Evolutionary conservation across 805 yeast species (phyloP).

Genomic region (Metschnikowia corniflorae): DNA sequence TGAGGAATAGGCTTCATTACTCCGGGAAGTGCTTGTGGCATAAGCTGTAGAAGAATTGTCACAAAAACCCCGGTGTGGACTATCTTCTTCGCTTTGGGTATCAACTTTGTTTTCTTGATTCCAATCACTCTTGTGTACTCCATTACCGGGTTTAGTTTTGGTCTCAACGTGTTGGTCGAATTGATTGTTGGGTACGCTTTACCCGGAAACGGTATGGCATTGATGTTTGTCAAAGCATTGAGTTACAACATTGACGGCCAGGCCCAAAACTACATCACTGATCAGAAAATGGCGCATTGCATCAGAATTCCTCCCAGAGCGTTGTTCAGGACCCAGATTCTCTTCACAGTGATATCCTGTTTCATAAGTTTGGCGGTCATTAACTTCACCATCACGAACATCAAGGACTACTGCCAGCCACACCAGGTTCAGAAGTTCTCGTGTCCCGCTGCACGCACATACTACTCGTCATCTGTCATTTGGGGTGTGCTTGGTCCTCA

Average conservation of each 20-base stretch:
- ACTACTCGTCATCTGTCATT: constrained; percentile 40
- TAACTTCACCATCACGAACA: constrained; percentile 38
- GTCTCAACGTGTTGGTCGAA: constrained; percentile 41
- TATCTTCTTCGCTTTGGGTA: constrained; percentile 33
- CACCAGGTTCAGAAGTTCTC: constrained; percentile 29
- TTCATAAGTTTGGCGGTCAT: constrained; percentile 38
- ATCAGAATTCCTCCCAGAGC: constrained; percentile 39
- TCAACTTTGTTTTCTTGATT: constrained; percentile 36
- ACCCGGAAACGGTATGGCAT: constrained; percentile 47
- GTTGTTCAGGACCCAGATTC: constrained; percentile 40
- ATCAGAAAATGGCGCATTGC: constrained; percentile 42
- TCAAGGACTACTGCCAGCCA: constrained; percentile 32
- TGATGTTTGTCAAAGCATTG: constrained; percentile 45
- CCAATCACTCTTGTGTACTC: constrained; percentile 38
- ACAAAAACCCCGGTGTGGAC: constrained; percentile 46
- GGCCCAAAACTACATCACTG: constrained; percentile 46
- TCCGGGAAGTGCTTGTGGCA: no score
- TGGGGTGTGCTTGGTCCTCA: constrained; percentile 42
- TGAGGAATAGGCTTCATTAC: no score
- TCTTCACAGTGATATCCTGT: constrained; percentile 38
- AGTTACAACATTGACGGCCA: constrained; percentile 47
- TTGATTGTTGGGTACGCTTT: constrained; percentile 41
- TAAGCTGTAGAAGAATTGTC: no score
- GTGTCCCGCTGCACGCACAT: constrained; percentile 39
- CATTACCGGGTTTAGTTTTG: constrained; percentile 33